Percentiles rank a stretch among this genome's conserved stretches.
phyloP scores from a whole-genome alignment of 176 grass and related monocot species.

The Carex kokanica region DNA sequence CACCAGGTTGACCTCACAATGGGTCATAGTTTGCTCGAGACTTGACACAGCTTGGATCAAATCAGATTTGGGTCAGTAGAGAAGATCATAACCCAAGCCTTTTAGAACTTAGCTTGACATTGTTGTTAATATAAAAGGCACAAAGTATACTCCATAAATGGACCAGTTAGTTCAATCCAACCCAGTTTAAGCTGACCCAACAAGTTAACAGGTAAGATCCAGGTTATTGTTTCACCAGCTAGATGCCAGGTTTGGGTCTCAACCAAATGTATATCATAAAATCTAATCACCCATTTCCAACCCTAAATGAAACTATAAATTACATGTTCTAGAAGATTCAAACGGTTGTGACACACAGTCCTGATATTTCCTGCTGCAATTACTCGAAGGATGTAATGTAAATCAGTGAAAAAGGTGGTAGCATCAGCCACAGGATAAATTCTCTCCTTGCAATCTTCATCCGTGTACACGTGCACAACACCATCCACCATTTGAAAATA shows the following conservation, averaged over 20 bases:
- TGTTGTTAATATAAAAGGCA: neutral
- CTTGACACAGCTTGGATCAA: neutral
- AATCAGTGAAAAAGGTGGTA: slow-evolving; percentile 96
- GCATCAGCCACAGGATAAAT: slow-evolving; percentile 85
- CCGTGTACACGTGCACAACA: slow-evolving; percentile 74
- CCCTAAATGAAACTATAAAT: slow-evolving; percentile 6
- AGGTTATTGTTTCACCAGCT: neutral
- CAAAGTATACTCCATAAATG: neutral
- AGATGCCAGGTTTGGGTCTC: neutral
- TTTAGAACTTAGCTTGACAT: neutral
- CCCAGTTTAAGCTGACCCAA: neutral
- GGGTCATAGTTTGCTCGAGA: neutral
- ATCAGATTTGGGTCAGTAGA: neutral
- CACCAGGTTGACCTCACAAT: neutral
- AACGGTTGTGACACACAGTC: slow-evolving; percentile 89
- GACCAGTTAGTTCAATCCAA: neutral
- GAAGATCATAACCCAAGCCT: neutral
- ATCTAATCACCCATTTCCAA: neutral
- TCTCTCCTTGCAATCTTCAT: slow-evolving; percentile 75
- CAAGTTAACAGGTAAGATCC: neutral
- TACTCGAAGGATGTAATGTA: slow-evolving; percentile 86
- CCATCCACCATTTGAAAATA: slow-evolving; percentile 89
- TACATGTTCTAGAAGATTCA: slow-evolving; percentile 97
- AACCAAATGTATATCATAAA: neutral
- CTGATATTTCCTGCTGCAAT: slow-evolving; percentile 87